These are phyloP conservation scores for Neopestalotiopsis rosae DNA, from an alignment of 2,329 filamentous ascomycete genomes.

Conservation along the genomic window DNA sequence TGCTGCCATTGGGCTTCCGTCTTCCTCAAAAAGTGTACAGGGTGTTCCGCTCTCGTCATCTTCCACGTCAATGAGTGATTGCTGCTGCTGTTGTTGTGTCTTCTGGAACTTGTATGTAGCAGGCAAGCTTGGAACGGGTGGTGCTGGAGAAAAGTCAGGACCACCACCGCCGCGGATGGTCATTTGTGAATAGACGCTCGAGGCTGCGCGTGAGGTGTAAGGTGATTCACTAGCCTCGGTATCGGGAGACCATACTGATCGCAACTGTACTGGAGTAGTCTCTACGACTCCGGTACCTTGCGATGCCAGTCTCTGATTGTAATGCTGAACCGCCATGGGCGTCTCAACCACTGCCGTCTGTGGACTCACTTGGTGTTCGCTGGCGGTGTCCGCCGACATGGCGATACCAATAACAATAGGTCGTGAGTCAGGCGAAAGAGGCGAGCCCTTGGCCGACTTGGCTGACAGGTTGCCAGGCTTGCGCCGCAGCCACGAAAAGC, in stretches of 20 bases:
- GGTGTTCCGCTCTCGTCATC: conserved; percentile 55
- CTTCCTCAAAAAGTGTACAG: conserved; percentile 74
- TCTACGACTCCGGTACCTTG: conserved; percentile 27
- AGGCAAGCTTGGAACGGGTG: conserved; percentile 67
- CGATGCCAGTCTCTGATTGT: conserved; percentile 26
- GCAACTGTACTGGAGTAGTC: conserved; percentile 42
- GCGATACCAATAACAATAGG: conserved; percentile 76
- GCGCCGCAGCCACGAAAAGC: conserved; percentile 61
- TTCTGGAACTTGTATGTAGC: conserved; percentile 44
- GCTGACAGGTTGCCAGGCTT: conserved; percentile 33
- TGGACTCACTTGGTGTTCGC: conserved; percentile 55
- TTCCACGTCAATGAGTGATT: conserved; percentile 46
- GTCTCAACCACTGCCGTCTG: conserved; percentile 51
- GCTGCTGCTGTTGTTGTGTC: conserved; percentile 25
- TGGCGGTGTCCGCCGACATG: conserved; percentile 59
- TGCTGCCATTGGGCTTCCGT: conserved; percentile 52
- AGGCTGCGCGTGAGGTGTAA: conserved; percentile 50
- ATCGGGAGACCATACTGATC: conserved; percentile 66
- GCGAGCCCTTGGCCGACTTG: conserved; percentile 39
- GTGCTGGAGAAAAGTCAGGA: conserved; percentile 44
- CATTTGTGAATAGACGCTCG: conserved; percentile 67
- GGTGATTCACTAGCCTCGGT: conserved; percentile 57
- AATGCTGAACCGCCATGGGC: conserved; percentile 39
- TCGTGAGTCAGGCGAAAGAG: conserved; percentile 71
- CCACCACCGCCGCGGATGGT: conserved; percentile 40